Percentiles rank a stretch among this genome's conserved stretches.
Conservation (phyloP, 2,329 filamentous ascomycete genomes). For the Phialocephala subalpina region DNA sequence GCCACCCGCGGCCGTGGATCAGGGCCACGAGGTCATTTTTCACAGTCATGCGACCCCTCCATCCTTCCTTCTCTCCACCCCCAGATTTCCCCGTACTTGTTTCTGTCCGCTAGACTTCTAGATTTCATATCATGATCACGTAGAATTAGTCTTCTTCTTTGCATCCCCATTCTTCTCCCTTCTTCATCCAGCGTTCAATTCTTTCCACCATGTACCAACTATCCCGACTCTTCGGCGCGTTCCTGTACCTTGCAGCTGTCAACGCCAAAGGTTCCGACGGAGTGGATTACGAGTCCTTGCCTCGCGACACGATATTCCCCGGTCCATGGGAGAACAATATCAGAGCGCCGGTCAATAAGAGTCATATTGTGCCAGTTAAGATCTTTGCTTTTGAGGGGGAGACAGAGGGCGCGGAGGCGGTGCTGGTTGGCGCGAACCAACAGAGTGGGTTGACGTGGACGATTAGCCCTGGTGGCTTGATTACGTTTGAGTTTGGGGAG, state of each 20-base stretch:
- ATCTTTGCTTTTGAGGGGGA: constrained; percentile 47
- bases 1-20: neutral
- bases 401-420: constrained; percentile 34
- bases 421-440: constrained; percentile 28
- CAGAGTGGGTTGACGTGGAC: constrained; percentile 23
- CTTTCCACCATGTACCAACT: constrained; percentile 13
- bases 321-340: constrained; percentile 51
- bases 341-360: constrained; percentile 47
- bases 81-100: constrained; percentile 2
- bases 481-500: constrained; percentile 51
- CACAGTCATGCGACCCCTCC: constrained; percentile 16
- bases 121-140: constrained; percentile 22
- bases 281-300: constrained; percentile 39
- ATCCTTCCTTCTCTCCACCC: constrained; percentile 8
- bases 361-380: constrained; percentile 44
- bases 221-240: constrained; percentile 13
- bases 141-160: constrained; percentile 20
- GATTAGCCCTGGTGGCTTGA: constrained; percentile 43
- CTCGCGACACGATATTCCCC: constrained; percentile 46
- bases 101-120: constrained; percentile 15
- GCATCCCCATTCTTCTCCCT: neutral
- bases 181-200: constrained; percentile 10
- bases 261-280: constrained; percentile 15
- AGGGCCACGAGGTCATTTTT: neutral
- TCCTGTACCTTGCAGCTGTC: constrained; percentile 13